Conservation (phyloP, 2,329 filamentous ascomycete species). For the Colletotrichum caudatum region DNA sequence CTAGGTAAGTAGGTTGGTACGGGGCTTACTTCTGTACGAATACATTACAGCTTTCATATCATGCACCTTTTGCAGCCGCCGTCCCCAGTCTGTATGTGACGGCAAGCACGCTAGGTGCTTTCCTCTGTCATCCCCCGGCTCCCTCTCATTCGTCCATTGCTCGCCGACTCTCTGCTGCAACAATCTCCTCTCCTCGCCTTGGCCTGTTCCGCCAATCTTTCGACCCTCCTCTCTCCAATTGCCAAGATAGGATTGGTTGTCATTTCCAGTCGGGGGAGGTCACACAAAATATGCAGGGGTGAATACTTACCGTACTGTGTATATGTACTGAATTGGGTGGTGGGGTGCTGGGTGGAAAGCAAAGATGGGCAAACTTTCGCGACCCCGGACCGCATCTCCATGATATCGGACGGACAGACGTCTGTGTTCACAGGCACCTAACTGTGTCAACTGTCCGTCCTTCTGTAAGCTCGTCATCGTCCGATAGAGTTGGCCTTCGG, state of each 20-base stretch:
- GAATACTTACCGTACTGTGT: too few relatives aligned
- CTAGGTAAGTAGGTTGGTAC: too few relatives aligned
- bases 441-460: conserved; percentile 13
- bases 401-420: neutral
- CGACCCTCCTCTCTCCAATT: conserved; percentile 12
- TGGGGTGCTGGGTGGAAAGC: neutral
- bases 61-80: conserved; percentile 20
- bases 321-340: neutral
- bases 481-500: conserved; percentile 22
- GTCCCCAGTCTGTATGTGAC: conserved; percentile 39
- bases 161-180: conserved; percentile 19
- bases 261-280: neutral
- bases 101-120: conserved; percentile 26
- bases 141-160: conserved; percentile 24
- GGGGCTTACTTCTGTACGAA: neutral
- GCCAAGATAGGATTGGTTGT: neutral
- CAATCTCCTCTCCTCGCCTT: conserved; percentile 23
- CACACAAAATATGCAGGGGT: neutral
- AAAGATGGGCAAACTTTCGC: conserved; percentile 2
- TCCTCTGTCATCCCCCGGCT: conserved; percentile 24
- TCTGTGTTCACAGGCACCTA: conserved; percentile 11
- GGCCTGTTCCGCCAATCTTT: conserved; percentile 24
- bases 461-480: conserved; percentile 24
- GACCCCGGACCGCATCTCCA: conserved; percentile 14
- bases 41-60: conserved; percentile 1